Base-by-base conservation (phyloP, 2,329 filamentous ascomycete genomes). In the Apiospora kogelbergensis region DNA sequence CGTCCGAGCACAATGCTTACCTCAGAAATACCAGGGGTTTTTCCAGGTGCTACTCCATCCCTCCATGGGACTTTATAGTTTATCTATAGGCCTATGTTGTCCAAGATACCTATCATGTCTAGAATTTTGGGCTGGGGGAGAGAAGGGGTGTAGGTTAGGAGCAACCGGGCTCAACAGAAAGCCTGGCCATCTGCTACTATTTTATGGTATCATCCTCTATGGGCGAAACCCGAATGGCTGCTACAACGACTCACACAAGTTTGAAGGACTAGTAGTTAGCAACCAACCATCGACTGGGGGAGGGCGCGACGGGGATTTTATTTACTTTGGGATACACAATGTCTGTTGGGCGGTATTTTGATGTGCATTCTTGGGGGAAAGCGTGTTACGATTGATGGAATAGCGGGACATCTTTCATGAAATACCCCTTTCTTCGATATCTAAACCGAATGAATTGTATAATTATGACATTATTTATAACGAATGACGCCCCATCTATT, bases 371-470 rank as follows among this genome's bases (percentile, higher is more conserved):
- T 37, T 17, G 30, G 17, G 26, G 53, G 53, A 30, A 53, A 37
- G 53, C 53, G 53, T 60, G n/a, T 60, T 22, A 60, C 30, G 53
- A 60, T 60, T 60, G 30, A 60, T 60, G 53, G 53, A 60, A 60
- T 60, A 60, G 53, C 53, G 53, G 53, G 53, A 60, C 30, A 60
- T 60, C 53, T 60, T 37, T 60, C 17, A 60, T 60, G 53, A 60
- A 60, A 60, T 60, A 60, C 53, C 53, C 53, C 53, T 60, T 60
- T 60, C 53, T 60, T 60, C 53, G 53, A 60, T 60, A 37, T 60
- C 30, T 60, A 20, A 60, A n/a, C 17, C 53, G 53, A 37, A 60
- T 37, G 53, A 60, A 37, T 37, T 60, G 53, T 60, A 60, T 37
- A 60, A 60, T 60, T 60, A 60, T 60, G 30, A 60, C 17, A 37